These are phyloP conservation scores for Pseudopithomyces maydicus DNA, from an alignment of 2,329 filamentous ascomycete genomes.

Conservation along the genomic window DNA sequence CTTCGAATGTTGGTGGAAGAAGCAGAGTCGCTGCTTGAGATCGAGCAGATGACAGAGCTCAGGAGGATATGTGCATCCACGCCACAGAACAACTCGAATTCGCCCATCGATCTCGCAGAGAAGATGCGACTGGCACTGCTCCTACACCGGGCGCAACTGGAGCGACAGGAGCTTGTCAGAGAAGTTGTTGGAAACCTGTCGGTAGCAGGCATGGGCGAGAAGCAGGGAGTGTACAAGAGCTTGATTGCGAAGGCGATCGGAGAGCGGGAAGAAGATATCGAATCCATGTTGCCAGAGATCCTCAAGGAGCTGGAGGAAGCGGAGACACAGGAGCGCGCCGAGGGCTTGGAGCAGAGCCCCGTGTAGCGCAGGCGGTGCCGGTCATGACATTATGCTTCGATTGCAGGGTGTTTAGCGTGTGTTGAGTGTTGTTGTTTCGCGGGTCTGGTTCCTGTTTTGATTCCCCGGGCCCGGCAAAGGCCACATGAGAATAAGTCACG, in stretches of 20 bases:
- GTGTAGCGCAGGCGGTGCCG: conserved; percentile 12
- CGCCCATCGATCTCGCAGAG: conserved; percentile 52
- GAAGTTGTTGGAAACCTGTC: conserved; percentile 73
- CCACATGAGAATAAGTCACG: conserved; percentile 1
- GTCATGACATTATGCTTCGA: not conserved
- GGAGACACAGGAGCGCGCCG: conserved; percentile 45
- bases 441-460: conserved; percentile 6
- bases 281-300: conserved; percentile 62
- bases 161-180: conserved; percentile 66
- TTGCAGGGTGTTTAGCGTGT: not conserved
- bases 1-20: conserved; percentile 45
- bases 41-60: conserved; percentile 50
- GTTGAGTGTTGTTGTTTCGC: not conserved
- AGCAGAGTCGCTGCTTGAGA: conserved; percentile 49
- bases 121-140: conserved; percentile 64
- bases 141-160: conserved; percentile 61
- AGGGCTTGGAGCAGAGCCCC: conserved; percentile 42
- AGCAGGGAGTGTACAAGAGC: conserved; percentile 73
- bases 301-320: conserved; percentile 55
- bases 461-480: conserved; percentile 12
- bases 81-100: conserved; percentile 29
- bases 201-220: conserved; percentile 72
- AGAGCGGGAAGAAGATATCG: conserved; percentile 70
- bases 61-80: conserved; percentile 33
- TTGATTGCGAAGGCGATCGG: conserved; percentile 72